Percentiles rank a stretch among this genome's conserved stretches.
These are phyloP conservation scores for Oenanthe javanica DNA, from an alignment of 140 eudicot species.

Conservation along the genomic window DNA sequence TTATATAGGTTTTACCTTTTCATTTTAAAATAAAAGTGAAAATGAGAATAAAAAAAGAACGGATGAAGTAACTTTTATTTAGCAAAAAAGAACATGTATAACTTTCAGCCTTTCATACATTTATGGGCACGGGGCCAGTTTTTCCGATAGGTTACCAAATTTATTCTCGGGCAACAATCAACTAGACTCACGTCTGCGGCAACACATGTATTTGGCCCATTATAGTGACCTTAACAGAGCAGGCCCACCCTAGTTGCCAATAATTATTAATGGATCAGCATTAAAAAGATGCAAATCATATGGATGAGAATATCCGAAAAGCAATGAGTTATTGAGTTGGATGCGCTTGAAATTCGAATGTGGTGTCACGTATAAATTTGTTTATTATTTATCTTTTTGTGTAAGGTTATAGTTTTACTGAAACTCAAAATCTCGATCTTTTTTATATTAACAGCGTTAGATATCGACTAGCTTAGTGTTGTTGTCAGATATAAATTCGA, in stretches of 20 bases:
- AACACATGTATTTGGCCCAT: not conserved
- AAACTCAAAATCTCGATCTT: not conserved
- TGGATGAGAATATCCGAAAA: not conserved
- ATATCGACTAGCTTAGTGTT: not conserved
- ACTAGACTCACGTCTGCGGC: not conserved
- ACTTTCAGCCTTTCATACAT: not conserved
- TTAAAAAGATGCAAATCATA: not conserved
- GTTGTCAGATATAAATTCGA: no score
- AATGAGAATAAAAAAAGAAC: no score
- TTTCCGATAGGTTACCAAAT: not conserved
- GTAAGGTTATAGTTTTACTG: not conserved
- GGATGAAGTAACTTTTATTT: no score
- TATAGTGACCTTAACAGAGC: not conserved
- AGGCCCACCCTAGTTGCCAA: not conserved
- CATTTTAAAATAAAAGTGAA: no score
- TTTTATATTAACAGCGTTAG: no score
- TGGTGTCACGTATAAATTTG: not conserved
- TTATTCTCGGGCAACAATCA: not conserved
- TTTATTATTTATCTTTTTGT: not conserved
- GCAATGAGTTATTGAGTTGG: not conserved
- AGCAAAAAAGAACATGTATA: not conserved
- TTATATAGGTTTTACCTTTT: no score
- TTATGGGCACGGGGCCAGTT: slow-evolving; percentile 1
- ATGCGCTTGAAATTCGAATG: not conserved
- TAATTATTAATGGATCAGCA: not conserved